Conservation (phyloP, 805 yeast species). For the Maudiozyma serrabonitensis region DNA sequence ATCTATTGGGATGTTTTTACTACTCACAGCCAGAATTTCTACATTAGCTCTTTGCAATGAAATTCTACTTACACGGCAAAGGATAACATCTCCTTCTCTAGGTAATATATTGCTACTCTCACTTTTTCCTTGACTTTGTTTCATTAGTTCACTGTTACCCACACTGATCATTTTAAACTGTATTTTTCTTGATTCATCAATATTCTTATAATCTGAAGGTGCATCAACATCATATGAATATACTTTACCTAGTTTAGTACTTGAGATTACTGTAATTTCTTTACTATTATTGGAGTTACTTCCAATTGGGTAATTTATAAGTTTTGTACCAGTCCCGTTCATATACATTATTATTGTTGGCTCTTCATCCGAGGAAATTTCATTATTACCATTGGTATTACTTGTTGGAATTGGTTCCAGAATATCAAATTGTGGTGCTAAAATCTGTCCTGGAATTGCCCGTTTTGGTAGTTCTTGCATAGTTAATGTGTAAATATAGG, state of each 20-base stretch:
- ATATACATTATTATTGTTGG: conserved; percentile 30
- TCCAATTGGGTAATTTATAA: conserved; percentile 31
- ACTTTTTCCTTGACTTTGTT: background rate
- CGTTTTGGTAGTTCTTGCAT: conserved; percentile 30
- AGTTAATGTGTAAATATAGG: background rate
- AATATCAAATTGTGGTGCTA: conserved; percentile 46
- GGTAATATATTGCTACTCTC: conserved; percentile 33
- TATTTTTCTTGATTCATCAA: conserved; percentile 9
- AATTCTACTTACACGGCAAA: conserved; percentile 63
- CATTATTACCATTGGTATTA: background rate
- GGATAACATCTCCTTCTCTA: conserved; percentile 72
- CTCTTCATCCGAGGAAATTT: background rate
- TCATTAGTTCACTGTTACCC: background rate
- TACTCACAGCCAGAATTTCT: conserved; percentile 64
- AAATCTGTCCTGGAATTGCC: conserved; percentile 75
- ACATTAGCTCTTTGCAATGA: conserved; percentile 62
- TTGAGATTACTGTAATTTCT: conserved; percentile 36
- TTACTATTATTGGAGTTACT: conserved; percentile 25
- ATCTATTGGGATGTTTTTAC: conserved; percentile 48
- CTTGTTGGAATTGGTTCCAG: background rate
- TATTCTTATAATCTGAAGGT: conserved; percentile 6
- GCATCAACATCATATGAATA: conserved; percentile 18
- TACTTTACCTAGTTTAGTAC: conserved; percentile 59
- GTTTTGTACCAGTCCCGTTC: conserved; percentile 58
- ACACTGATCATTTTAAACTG: conserved; percentile 5